Base-by-base conservation (phyloP, 2,329 filamentous ascomycete genomes). In the Diaporthe helianthi region DNA sequence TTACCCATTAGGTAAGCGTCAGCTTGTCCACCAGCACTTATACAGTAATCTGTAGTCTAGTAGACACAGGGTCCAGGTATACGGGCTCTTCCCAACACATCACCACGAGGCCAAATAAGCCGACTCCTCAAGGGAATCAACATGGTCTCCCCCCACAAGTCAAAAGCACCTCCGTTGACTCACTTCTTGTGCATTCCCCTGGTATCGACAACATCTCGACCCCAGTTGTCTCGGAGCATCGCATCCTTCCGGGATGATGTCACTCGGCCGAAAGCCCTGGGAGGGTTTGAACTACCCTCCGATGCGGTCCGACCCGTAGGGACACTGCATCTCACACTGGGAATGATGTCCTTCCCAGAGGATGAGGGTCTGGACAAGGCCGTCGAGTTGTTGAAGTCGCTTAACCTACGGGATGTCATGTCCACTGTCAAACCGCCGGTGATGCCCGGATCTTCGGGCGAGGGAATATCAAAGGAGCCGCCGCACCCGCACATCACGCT, bases 321-420 rank as follows among this genome's bases (percentile, higher is more conserved):
- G 0, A 94, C 93, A 1, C 80, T 98, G 58, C 95, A 98, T 79
- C 82, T 97, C 3, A 98, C 94, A 0, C 84, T 98, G 0, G 94
- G 94, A 0, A 92, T 97, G 1, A 94, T 98, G 92, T 91, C 87
- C 72, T 85, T 97, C 12, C 79, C 83, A 3, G 83, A 81, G 2
- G 79, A 83, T 3, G 83, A 85, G 64, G 76, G 78, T 5, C 72
- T 87, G 8, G 80, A 80, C 4, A 78, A 74, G 47, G 85, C 85
- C 1, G 75, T 80, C 17, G 78, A 77, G 46, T 71, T 85, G 49
- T 76, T 86, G 26, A 74, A 72, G 65, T 73, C 75, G 19, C 73
- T 86, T 38, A 75, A 75, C 67, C 80, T 79, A 68, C 79, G 74
- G n/a, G 79, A 82, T 22, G 76, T 84, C 4, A 77, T 86, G 8